phyloP scores from a whole-genome alignment of 75 land plant genomes.

The Cunninghamia lanceolata region DNA sequence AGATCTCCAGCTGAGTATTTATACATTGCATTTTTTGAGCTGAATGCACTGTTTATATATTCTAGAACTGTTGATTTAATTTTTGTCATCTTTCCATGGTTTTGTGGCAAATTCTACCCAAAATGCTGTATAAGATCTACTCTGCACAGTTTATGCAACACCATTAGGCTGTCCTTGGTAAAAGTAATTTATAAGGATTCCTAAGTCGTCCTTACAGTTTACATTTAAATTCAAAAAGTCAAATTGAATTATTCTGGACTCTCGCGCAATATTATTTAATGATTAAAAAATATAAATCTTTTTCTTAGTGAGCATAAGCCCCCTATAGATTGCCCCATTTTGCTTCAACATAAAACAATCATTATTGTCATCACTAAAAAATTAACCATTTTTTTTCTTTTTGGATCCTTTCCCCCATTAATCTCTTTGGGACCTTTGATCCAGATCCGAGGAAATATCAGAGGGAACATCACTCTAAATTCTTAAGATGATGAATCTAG shows the following conservation, averaged over 20 bases:
- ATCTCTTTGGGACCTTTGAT: neutral
- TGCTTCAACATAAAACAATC: neutral
- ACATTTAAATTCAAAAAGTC: no score
- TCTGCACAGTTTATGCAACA: neutral
- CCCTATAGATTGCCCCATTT: neutral
- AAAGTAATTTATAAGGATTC: neutral
- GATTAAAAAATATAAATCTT: no score
- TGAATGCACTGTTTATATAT: neutral
- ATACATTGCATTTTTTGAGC: neutral
- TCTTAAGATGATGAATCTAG: no score
- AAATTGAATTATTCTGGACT: neutral
- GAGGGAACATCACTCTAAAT: no score
- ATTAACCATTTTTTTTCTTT: no score
- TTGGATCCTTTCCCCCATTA: neutral
- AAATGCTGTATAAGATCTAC: neutral
- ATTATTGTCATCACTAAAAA: no score
- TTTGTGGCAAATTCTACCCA: neutral
- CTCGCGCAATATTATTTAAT: neutral
- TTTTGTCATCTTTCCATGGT: neutral
- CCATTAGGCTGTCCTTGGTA: neutral
- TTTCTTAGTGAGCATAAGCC: no score
- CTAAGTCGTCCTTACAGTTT: neutral
- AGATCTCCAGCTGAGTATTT: neutral
- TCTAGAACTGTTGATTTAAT: neutral
- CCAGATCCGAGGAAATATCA: no score